Percentiles rank a stretch among this genome's conserved stretches.
These are phyloP conservation scores for Cocos nucifera DNA, from an alignment of 176 grass and related monocot species.

Conservation along the genomic window DNA sequence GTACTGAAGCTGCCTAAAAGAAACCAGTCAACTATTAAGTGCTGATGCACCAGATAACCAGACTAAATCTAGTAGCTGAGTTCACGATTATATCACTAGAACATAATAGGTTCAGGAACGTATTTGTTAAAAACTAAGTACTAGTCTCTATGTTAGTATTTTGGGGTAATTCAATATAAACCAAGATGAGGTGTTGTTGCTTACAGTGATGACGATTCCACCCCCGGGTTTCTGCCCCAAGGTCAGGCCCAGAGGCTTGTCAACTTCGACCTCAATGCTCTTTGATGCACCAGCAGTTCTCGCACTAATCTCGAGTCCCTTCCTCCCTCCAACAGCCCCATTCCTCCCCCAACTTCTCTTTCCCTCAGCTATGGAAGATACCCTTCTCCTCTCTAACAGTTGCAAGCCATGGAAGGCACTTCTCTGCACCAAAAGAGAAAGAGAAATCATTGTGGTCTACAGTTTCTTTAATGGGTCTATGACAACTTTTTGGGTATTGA, in stretches of 20 bases:
- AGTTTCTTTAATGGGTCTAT: not conserved
- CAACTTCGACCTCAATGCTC: slow-evolving; percentile 89
- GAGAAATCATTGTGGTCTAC: not conserved
- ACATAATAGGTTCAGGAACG: too few relatives aligned
- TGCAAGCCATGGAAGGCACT: slow-evolving; percentile 50
- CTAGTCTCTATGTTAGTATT: too few relatives aligned
- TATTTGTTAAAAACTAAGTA: too few relatives aligned
- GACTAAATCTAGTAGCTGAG: too few relatives aligned
- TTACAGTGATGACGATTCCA: slow-evolving; percentile 77
- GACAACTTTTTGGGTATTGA: not conserved
- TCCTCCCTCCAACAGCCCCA: slow-evolving; percentile 16
- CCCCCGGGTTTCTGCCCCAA: slow-evolving; percentile 82
- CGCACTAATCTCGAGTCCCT: slow-evolving; percentile 55
- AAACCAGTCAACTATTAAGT: too few relatives aligned
- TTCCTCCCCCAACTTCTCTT: slow-evolving; percentile 1
- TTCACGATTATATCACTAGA: too few relatives aligned
- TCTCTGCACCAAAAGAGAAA: slow-evolving; percentile 36
- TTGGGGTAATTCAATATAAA: too few relatives aligned
- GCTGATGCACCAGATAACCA: too few relatives aligned
- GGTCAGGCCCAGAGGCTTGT: slow-evolving; percentile 83
- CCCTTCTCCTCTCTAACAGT: slow-evolving; percentile 32
- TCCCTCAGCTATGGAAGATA: not conserved
- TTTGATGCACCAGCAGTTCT: slow-evolving; percentile 53
- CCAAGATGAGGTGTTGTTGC: not conserved
- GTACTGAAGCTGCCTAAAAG: too few relatives aligned